phyloP scores from a whole-genome alignment of 768 basidiomycete genomes.

The Mycena filopes region DNA sequence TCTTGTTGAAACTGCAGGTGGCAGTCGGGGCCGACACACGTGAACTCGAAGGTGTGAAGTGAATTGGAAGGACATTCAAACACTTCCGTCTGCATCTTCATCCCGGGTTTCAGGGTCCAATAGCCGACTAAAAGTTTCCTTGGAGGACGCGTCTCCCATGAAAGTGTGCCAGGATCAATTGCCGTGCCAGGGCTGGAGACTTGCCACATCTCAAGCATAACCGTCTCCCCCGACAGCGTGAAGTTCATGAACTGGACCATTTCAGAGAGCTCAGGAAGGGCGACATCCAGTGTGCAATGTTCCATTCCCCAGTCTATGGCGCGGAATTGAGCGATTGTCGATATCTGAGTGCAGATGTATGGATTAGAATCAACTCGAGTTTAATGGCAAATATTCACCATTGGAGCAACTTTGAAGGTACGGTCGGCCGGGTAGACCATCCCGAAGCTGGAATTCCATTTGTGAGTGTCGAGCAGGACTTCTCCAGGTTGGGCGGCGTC shows the following conservation, averaged over 20 bases:
- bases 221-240: not conserved
- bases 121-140: not conserved
- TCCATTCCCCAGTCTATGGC: conserved; percentile 30
- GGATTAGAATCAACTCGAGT: no score
- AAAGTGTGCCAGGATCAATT: not conserved
- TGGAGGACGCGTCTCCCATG: not conserved
- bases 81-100: not conserved
- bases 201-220: not conserved
- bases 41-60: not conserved
- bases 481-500: not conserved
- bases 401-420: not conserved
- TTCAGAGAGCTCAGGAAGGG: conserved; percentile 8
- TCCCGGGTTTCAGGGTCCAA: not conserved
- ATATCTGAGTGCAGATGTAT: no score
- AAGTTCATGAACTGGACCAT: conserved; percentile 7
- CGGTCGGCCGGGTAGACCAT: conserved; percentile 4
- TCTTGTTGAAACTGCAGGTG: conserved; percentile 1
- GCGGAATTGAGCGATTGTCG: conserved; percentile 27
- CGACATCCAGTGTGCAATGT: conserved; percentile 8
- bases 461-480: conserved; percentile 1
- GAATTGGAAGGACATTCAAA: not conserved
- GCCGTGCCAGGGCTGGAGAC: not conserved
- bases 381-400: not conserved
- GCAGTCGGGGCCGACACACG: not conserved
- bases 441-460: not conserved